Evolutionary conservation across 192 early-diverging fungal species (phyloP).

Genomic region (Rhizophagus prolifer): DNA sequence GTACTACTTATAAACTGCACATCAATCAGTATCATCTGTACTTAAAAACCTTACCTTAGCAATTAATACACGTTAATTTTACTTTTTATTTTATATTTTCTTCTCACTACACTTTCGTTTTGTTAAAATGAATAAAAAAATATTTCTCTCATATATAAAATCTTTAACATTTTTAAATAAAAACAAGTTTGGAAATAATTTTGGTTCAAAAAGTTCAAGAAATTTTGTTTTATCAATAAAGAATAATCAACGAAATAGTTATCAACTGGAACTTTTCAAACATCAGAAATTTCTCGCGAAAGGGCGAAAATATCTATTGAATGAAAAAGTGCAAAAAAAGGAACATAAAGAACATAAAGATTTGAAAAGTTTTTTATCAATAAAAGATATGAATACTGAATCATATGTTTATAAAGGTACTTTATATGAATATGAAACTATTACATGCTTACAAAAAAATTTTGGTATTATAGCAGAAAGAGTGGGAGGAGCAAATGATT

Average conservation of each 20-base stretch:
- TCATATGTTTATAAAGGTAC: conserved; percentile 12
- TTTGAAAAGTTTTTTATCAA: conserved; percentile 25
- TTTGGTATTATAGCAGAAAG: conserved; percentile 15
- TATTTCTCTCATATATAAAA: background rate
- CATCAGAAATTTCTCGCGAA: no score
- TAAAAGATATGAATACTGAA: background rate
- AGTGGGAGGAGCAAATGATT: conserved; percentile 11
- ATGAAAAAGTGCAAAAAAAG: background rate
- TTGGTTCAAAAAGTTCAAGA: background rate
- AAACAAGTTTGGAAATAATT: background rate
- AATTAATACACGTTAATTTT: no score
- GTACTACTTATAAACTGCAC: no score
- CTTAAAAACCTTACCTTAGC: no score
- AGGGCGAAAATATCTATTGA: no score
- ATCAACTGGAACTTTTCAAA: no score
- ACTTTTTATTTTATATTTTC: no score
- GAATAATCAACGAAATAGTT: no score
- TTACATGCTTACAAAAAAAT: conserved; percentile 10
- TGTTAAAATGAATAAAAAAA: background rate
- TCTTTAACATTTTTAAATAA: background rate
- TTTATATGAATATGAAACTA: conserved; percentile 29
- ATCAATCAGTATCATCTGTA: no score
- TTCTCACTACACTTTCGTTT: background rate
- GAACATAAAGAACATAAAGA: conserved; percentile 11
- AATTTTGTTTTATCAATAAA: no score